phyloP scores from a whole-genome alignment of 2,329 filamentous ascomycete genomes.

The Fusarium sterilihyphosum region DNA sequence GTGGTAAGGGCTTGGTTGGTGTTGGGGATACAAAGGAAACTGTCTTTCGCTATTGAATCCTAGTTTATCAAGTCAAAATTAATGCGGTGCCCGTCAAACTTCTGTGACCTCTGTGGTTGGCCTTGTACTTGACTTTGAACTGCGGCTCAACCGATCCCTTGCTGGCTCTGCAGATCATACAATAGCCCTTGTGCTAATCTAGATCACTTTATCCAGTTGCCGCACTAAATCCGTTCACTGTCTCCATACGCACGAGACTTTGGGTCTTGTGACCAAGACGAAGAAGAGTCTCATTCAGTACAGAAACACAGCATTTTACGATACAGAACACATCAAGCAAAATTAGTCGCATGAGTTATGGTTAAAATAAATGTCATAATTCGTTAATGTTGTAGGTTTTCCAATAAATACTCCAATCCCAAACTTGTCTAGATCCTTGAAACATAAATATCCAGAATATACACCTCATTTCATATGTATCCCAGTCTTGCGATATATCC shows the following conservation, averaged over 20 bases:
- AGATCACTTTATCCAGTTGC: background rate
- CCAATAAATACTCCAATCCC: conserved; percentile 19
- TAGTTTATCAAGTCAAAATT: background rate
- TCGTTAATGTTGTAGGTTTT: conserved; percentile 37
- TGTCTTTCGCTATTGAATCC: background rate
- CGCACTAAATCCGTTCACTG: background rate
- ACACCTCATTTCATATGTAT: conserved; percentile 5
- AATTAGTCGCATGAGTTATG: no score
- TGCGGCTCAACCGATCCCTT: background rate
- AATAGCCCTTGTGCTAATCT: background rate
- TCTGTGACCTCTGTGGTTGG: background rate
- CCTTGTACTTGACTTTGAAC: background rate
- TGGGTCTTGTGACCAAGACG: background rate
- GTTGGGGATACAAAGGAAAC: background rate
- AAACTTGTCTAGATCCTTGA: conserved; percentile 27
- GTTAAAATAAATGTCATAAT: conserved; percentile 2
- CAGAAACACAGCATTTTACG: background rate
- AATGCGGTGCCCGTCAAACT: background rate
- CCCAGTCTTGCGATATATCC: conserved; percentile 12
- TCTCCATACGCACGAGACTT: background rate
- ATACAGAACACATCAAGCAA: fast-evolving
- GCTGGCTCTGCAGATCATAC: background rate
- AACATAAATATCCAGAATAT: conserved; percentile 7
- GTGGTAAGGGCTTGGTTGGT: background rate
- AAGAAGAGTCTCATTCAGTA: background rate